phyloP scores from a whole-genome alignment of 2,329 filamentous ascomycete species.

The Xylaria sp. region DNA sequence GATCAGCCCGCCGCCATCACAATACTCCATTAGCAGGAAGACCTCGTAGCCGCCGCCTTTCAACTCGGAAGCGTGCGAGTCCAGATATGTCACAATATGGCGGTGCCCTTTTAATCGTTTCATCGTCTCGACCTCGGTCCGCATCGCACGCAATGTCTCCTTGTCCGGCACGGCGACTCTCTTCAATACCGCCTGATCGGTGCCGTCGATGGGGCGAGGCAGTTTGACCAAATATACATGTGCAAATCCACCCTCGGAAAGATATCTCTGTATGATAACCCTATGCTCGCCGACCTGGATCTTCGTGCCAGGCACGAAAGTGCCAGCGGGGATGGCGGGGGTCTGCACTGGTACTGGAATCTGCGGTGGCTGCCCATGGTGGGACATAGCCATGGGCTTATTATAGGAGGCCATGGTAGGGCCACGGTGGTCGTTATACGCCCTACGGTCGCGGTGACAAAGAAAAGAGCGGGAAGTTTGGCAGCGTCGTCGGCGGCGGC shows the following conservation, averaged over 20 bases:
- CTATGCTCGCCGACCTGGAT: conserved; percentile 94
- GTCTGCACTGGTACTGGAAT: conserved; percentile 50
- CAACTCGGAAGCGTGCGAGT: conserved; percentile 96
- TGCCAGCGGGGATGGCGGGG: conserved; percentile 74
- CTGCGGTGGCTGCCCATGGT: conserved; percentile 54
- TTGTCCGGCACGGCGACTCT: conserved; percentile 97
- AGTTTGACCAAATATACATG: conserved; percentile 97
- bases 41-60: conserved; percentile 96
- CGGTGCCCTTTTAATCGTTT: conserved; percentile 98
- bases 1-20: conserved; percentile 92
- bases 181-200: conserved; percentile 88
- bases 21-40: conserved; percentile 98
- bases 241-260: conserved; percentile 97
- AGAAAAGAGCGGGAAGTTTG: conserved; percentile 24
- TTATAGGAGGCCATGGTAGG: conserved; percentile 48
- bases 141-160: conserved; percentile 93
- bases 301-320: conserved; percentile 93
- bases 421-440: conserved; percentile 10
- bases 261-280: conserved; percentile 94
- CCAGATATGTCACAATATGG: conserved; percentile 97
- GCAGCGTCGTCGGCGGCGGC: conserved; percentile 15
- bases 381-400: conserved; percentile 48
- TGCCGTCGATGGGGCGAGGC: conserved; percentile 78
- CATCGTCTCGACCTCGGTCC: conserved; percentile 99
- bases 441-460: conserved; percentile 19